phyloP scores from a whole-genome alignment of 495 filamentous ascomycete genomes.

The Penicillium manginii region DNA sequence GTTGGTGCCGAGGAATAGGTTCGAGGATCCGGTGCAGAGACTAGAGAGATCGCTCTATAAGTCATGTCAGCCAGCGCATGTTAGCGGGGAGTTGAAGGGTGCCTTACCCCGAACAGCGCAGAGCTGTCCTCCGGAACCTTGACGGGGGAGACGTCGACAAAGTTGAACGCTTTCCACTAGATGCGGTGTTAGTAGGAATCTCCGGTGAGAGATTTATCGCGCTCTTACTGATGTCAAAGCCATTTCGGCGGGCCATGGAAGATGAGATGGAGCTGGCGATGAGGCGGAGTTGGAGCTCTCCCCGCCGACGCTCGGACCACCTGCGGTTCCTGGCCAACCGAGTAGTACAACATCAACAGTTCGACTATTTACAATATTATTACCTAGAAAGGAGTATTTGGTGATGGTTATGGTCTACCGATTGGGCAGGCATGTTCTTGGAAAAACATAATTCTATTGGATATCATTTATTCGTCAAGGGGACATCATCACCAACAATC shows the following conservation, averaged over 20 bases:
- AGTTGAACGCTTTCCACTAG: slow-evolving; percentile 99
- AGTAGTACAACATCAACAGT: neutral
- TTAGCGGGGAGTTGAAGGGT: slow-evolving; percentile 29
- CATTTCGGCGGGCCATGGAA: slow-evolving; percentile 49
- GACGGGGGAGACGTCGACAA: slow-evolving; percentile 92
- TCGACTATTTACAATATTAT: neutral
- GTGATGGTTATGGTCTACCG: too few relatives aligned
- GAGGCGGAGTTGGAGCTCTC: slow-evolving; percentile 27
- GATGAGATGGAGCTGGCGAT: slow-evolving; percentile 23
- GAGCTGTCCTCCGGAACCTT: slow-evolving; percentile 75
- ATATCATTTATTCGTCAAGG: neutral
- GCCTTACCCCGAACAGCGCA: slow-evolving; percentile 61
- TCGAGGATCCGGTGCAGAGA: slow-evolving; percentile 86
- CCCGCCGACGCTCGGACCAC: slow-evolving; percentile 35
- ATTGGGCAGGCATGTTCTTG: too few relatives aligned
- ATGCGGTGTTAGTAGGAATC: slow-evolving; percentile 9
- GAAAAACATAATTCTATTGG: neutral
- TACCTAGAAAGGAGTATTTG: too few relatives aligned
- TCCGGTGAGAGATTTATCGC: too few relatives aligned
- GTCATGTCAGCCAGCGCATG: slow-evolving; percentile 19
- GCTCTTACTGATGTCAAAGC: slow-evolving; percentile 51
- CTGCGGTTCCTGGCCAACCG: neutral
- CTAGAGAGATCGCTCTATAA: slow-evolving; percentile 63
- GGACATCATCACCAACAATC: neutral
- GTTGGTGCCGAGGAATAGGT: slow-evolving; percentile 82